Evolutionary conservation across 257 asterid species (phyloP), one percentile per base, ranked within the genome.

Genomic region (Capsicum baccatum): DNA sequence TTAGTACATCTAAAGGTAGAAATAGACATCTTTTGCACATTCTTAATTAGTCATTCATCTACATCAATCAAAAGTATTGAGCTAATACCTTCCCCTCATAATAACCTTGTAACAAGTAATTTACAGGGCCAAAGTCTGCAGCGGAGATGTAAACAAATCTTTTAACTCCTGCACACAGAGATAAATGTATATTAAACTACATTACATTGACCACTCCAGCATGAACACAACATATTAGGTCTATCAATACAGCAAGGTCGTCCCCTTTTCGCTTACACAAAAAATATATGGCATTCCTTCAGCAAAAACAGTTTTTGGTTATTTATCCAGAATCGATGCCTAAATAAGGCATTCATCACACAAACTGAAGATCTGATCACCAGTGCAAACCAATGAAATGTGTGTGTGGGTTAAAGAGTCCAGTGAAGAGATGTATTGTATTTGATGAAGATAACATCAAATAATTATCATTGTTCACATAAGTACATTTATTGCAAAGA

Each of bases 61-160:
- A 50, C 47, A 76, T 74, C 62, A 74, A 50, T 50, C n/a, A 21
- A 76, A 76, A 52, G 81, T 76, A 76, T 13, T 76, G 47, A 50
- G 21, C 63, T 13, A 50, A 21, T 85, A 85, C 87, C 87, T 85
- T 85, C 37, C 87, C 87, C 63, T 85, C 87, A 66, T 80, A 85
- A 79, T 85, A 85, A 50, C 87, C 84, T 69, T 85, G 84, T 66
- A 85, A 47, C n/a, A 85, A 42, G 17, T 85, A 85, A 80, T 85
- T 85, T 21, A 54, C 84, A 68, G 80, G 21, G 52, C 87, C 87
- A 80, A 85, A 85, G 67, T 85, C 87, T 21, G 87, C 87, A 67
- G 87, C 87, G 4, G 87, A 85, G 84, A 85, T 80, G 64, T 85
- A 80, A 54, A 80, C 87, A 85, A 80, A 85, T 85, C 87, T 68